These are phyloP conservation scores for Cupressus sempervirens DNA, from an alignment of 75 land plant species.

Conservation along the genomic window DNA sequence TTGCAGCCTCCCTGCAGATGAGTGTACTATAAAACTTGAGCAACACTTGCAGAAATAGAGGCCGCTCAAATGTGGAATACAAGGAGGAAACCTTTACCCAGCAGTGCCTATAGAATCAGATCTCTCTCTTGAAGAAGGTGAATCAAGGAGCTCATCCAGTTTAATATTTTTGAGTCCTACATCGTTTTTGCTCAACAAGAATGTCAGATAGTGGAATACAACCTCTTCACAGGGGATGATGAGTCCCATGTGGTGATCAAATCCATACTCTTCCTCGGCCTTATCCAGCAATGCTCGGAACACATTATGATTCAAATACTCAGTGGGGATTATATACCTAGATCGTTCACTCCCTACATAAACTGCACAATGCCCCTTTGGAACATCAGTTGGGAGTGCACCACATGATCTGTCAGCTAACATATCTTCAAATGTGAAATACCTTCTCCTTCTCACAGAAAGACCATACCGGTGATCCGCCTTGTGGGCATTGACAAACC, in stretches of 20 bases:
- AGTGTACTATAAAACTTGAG: not conserved
- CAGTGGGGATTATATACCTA: not conserved
- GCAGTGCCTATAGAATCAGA: not conserved
- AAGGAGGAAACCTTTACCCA: not conserved
- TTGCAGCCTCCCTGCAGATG: too few relatives aligned
- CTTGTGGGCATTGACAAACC: not conserved
- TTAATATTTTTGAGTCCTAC: not conserved
- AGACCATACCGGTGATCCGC: not conserved
- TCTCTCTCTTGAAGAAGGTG: not conserved
- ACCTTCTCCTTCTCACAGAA: not conserved
- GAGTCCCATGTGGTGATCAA: not conserved
- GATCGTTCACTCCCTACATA: not conserved
- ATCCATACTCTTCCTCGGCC: conserved; percentile 1
- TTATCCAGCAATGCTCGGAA: not conserved
- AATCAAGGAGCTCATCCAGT: not conserved
- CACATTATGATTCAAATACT: not conserved
- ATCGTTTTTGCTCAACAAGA: not conserved
- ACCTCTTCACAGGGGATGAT: not conserved
- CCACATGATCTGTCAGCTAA: not conserved
- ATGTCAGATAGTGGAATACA: not conserved
- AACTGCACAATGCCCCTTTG: not conserved
- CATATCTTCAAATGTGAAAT: not conserved
- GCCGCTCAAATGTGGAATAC: not conserved
- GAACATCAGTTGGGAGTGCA: not conserved
- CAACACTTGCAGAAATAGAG: not conserved